These are phyloP conservation scores for Ophiostoma quercus DNA, from an alignment of 2,329 filamentous ascomycete species.

Conservation along the genomic window DNA sequence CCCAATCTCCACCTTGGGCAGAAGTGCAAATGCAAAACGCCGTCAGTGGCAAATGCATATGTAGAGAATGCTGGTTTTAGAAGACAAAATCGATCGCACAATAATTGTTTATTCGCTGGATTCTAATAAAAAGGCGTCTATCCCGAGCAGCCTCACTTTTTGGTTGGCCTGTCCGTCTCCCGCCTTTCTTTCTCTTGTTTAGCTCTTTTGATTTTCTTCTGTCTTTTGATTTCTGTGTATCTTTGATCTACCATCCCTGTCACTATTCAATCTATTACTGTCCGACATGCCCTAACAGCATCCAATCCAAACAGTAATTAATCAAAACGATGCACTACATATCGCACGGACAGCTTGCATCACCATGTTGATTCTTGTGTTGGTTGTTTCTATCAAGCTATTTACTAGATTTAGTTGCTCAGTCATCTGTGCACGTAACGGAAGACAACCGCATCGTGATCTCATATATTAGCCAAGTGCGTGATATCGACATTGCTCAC, in stretches of 20 bases:
- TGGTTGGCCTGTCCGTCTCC: not conserved
- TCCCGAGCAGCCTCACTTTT: not conserved
- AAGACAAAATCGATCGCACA: not conserved
- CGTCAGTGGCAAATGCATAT: not conserved
- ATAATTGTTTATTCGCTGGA: slow-evolving; percentile 10
- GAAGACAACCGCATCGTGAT: not conserved
- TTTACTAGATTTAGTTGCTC: not conserved
- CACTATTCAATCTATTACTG: not conserved
- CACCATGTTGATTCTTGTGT: too few relatives aligned
- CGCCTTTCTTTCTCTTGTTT: not conserved
- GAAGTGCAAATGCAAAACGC: slow-evolving; percentile 1
- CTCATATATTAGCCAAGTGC: not conserved
- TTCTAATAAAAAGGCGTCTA: not conserved
- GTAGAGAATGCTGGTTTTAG: not conserved
- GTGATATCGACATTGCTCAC: not conserved
- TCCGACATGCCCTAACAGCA: not conserved
- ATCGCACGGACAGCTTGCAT: not conserved
- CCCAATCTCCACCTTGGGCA: slow-evolving; percentile 22
- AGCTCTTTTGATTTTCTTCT: too few relatives aligned
- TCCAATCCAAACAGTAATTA: not conserved
- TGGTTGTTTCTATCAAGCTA: too few relatives aligned
- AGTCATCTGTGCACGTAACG: too few relatives aligned
- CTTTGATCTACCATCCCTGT: too few relatives aligned
- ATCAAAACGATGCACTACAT: not conserved
- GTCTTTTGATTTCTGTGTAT: not conserved